Conservation (phyloP, 2,329 filamentous ascomycete species). For the Myotisia sp. region DNA sequence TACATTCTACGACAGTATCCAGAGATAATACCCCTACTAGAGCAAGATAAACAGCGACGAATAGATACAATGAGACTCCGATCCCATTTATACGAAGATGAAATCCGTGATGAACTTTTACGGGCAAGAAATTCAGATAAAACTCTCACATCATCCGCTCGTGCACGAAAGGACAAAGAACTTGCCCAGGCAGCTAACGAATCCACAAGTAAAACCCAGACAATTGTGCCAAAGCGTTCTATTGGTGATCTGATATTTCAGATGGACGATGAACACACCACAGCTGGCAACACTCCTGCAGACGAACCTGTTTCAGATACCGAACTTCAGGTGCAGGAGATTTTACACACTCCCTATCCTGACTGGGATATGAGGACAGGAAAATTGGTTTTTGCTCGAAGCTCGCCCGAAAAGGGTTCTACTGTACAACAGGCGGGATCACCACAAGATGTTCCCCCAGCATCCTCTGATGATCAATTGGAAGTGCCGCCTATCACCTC, state of each 20-base stretch:
- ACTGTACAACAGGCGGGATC: too few species aligned
- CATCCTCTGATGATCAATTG: too few species aligned
- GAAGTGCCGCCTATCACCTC: too few species aligned
- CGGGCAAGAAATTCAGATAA: conserved; percentile 55
- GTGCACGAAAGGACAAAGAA: conserved; percentile 21
- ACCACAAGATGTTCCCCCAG: too few species aligned
- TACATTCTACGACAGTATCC: conserved; percentile 33
- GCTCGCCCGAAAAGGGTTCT: too few species aligned
- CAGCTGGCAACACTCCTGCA: not conserved
- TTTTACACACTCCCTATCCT: too few species aligned
- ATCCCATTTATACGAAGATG: conserved; percentile 48
- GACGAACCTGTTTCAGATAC: too few species aligned
- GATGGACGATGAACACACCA: conserved; percentile 55
- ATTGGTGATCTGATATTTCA: conserved; percentile 72
- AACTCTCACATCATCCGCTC: conserved; percentile 30
- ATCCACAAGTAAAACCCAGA: conserved; percentile 41
- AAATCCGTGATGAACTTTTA: conserved; percentile 48
- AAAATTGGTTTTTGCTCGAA: too few species aligned
- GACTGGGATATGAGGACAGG: too few species aligned
- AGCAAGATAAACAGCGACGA: conserved; percentile 42
- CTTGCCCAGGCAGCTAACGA: not conserved
- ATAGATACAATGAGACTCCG: conserved; percentile 65
- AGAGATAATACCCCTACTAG: conserved; percentile 26
- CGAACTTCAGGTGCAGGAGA: too few species aligned
- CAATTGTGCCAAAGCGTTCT: conserved; percentile 53